Conservation (phyloP, 495 filamentous ascomycete species). For the Hypoxylon fragiforme region DNA sequence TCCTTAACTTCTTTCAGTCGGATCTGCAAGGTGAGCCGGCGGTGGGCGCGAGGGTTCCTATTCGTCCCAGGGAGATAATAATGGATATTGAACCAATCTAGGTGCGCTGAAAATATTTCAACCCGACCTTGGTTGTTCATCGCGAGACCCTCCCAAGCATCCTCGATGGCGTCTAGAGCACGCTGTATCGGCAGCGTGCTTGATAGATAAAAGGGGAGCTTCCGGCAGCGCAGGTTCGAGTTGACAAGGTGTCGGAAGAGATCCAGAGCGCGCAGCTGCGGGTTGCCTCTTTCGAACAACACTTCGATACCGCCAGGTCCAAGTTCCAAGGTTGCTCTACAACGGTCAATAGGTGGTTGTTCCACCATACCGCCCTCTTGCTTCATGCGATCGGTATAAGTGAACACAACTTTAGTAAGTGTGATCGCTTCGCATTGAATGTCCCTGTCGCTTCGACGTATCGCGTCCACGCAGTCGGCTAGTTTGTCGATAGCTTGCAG, state of each 20-base stretch:
- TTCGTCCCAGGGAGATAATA: constrained; percentile 41
- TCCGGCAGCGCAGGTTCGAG: constrained; percentile 36
- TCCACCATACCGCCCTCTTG: constrained; percentile 3
- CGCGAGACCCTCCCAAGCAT: constrained; percentile 39
- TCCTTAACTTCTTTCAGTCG: constrained; percentile 38
- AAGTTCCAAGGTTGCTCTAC: constrained; percentile 47
- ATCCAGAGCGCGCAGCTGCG: constrained; percentile 73
- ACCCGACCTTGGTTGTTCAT: constrained; percentile 44
- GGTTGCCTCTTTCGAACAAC: constrained; percentile 65
- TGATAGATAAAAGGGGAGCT: constrained; percentile 45
- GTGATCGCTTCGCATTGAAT: constrained; percentile 59
- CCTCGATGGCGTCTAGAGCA: constrained; percentile 62
- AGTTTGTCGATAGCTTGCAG: constrained; percentile 65
- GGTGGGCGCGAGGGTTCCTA: constrained; percentile 7
- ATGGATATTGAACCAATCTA: constrained; percentile 55
- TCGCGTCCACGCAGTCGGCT: constrained; percentile 64
- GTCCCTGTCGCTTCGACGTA: constrained; percentile 53
- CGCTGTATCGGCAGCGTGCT: constrained; percentile 69
- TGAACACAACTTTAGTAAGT: constrained; percentile 64
- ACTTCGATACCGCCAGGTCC: constrained; percentile 47
- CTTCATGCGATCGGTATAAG: constrained; percentile 50
- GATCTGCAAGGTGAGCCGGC: constrained; percentile 46
- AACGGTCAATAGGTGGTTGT: constrained; percentile 34
- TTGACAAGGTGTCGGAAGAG: constrained; percentile 67
- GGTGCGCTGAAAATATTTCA: constrained; percentile 44